A percentile compares a stretch with the other conserved stretches of the same genome.
Conservation (phyloP, 2,329 filamentous ascomycete species). For the Magnaporthales sp. region DNA sequence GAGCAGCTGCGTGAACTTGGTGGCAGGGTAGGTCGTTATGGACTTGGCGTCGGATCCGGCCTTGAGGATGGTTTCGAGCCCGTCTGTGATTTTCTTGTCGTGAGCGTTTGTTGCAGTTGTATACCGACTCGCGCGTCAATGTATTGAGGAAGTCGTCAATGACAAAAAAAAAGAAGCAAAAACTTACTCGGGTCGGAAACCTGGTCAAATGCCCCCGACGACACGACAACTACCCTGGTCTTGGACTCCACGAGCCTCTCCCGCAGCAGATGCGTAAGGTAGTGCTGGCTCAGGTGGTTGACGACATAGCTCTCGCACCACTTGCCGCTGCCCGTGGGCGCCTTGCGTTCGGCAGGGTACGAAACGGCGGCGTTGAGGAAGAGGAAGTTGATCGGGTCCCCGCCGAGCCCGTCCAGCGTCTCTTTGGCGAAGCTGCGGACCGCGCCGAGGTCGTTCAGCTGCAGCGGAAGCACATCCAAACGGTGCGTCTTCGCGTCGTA, state of each 20-base stretch:
- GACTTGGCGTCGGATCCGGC: slow-evolving; percentile 25
- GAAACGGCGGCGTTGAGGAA: slow-evolving; percentile 39
- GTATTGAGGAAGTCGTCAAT: too few species aligned
- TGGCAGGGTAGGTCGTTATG: slow-evolving; percentile 27
- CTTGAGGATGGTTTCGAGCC: slow-evolving; percentile 16
- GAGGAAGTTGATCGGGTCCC: slow-evolving; percentile 34
- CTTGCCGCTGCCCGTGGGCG: slow-evolving; percentile 28
- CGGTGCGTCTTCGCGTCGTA: slow-evolving; percentile 18
- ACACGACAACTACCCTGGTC: slow-evolving; percentile 40
- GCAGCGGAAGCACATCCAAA: slow-evolving; percentile 37
- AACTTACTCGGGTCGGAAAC: slow-evolving; percentile 28
- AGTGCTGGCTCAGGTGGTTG: slow-evolving; percentile 46
- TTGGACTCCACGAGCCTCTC: slow-evolving; percentile 37
- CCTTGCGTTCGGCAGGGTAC: slow-evolving; percentile 24
- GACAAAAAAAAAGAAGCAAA: not conserved
- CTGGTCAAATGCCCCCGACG: slow-evolving; percentile 35
- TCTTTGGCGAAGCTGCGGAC: slow-evolving; percentile 38
- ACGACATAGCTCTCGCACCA: slow-evolving; percentile 43
- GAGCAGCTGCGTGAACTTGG: slow-evolving; percentile 43
- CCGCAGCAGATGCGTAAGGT: slow-evolving; percentile 38
- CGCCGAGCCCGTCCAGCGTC: slow-evolving; percentile 30
- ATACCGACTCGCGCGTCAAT: not conserved
- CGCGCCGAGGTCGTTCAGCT: slow-evolving; percentile 33
- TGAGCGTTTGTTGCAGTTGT: not conserved
- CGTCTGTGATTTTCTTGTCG: slow-evolving; percentile 7